These are phyloP conservation scores for Claviceps humidiphila DNA, from an alignment of 2,329 filamentous ascomycete genomes.

Conservation along the genomic window DNA sequence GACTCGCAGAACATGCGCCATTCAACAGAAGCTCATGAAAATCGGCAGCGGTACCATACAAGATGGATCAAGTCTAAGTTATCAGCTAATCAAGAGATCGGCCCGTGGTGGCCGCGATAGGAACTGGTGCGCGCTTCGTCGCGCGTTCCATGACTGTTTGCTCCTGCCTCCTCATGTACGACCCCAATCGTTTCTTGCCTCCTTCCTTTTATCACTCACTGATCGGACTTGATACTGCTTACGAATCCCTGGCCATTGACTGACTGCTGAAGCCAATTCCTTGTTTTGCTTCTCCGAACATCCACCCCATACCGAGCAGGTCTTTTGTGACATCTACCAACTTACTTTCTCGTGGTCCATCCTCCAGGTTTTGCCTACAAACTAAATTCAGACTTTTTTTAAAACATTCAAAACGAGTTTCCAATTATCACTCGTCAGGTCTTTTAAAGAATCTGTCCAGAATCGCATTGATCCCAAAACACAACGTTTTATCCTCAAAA, in stretches of 20 bases:
- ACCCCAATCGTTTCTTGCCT: constrained; percentile 2
- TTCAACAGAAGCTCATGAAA: not conserved
- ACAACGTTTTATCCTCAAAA: not conserved
- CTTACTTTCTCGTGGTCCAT: not conserved
- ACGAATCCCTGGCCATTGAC: not conserved
- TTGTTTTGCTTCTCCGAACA: not conserved
- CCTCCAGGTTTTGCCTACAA: not conserved
- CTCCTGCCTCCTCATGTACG: constrained; percentile 4
- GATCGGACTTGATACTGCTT: not conserved
- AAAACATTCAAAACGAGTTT: not conserved
- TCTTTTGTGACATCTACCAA: not conserved
- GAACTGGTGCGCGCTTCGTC: not conserved
- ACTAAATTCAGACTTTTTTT: not conserved
- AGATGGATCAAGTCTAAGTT: not conserved
- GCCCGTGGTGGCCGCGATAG: not conserved
- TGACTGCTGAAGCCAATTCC: not conserved
- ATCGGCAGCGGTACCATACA: not conserved
- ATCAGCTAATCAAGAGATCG: not conserved
- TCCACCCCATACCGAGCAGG: not conserved
- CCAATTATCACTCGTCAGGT: not conserved
- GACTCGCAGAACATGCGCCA: not conserved
- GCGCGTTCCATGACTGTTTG: not conserved
- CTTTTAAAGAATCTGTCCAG: not conserved
- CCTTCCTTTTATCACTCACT: constrained; percentile 1
- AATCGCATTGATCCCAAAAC: not conserved